Conservation (phyloP, 768 basidiomycete species). For the Xerocomellus intermedius region DNA sequence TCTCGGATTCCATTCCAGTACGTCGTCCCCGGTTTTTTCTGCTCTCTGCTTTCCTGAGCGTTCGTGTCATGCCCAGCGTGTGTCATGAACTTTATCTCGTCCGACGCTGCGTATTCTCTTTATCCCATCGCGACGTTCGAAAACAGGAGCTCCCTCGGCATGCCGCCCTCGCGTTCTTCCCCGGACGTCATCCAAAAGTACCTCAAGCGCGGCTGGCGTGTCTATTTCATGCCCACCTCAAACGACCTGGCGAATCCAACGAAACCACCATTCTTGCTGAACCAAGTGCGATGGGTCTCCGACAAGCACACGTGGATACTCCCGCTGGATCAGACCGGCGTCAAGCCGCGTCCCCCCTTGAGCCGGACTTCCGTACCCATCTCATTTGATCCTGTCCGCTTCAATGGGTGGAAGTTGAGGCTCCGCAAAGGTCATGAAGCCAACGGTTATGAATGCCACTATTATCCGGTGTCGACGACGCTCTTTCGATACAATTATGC, state of each 20-base stretch:
- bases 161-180: conserved; percentile 4
- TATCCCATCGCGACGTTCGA: conserved; percentile 44
- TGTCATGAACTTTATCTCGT: conserved; percentile 40
- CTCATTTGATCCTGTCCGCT: conserved; percentile 13
- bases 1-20: conserved; percentile 49
- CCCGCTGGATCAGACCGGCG: conserved; percentile 24
- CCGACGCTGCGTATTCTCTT: conserved; percentile 39
- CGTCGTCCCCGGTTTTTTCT: conserved; percentile 10
- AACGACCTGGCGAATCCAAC: neutral
- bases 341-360: conserved; percentile 9
- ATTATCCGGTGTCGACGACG: conserved; percentile 12
- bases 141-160: conserved; percentile 26
- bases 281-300: conserved; percentile 29
- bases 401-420: conserved; percentile 21
- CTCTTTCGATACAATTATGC: conserved; percentile 28
- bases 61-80: conserved; percentile 2
- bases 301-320: conserved; percentile 34
- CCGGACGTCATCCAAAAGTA: conserved; percentile 34
- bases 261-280: conserved; percentile 19
- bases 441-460: neutral
- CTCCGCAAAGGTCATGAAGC: rapidly evolving
- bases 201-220: conserved; percentile 33
- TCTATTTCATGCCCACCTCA: conserved; percentile 4
- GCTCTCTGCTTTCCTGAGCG: too few species aligned
- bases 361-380: conserved; percentile 12